Percentiles rank a stretch among this genome's conserved stretches.
Evolutionary conservation across 805 yeast species (phyloP).

Genomic region (Yarrowia phangngaensis): DNA sequence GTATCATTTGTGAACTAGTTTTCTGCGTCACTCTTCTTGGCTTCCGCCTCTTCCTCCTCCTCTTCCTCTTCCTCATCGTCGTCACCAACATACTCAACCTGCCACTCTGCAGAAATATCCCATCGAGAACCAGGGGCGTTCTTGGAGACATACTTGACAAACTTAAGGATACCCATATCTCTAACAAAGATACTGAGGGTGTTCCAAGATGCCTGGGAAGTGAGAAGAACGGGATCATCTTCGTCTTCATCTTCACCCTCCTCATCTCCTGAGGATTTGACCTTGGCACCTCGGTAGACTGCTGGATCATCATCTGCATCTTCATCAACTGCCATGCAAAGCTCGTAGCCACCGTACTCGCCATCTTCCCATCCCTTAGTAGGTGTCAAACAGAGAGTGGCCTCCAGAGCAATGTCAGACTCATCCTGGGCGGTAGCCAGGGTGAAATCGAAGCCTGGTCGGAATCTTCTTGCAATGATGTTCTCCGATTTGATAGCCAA

Average conservation of each 20-base stretch:
- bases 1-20: too few species aligned
- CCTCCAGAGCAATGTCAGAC: constrained; percentile 56
- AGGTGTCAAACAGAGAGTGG: constrained; percentile 79
- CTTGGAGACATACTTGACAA: constrained; percentile 85
- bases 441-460: constrained; percentile 94
- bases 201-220: constrained; percentile 82
- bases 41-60: not conserved
- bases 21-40: not conserved
- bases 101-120: constrained; percentile 84
- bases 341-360: constrained; percentile 92
- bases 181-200: constrained; percentile 69
- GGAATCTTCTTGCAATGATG: constrained; percentile 72
- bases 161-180: constrained; percentile 82
- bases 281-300: constrained; percentile 50
- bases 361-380: constrained; percentile 77
- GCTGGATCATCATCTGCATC: constrained; percentile 72
- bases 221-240: constrained; percentile 72
- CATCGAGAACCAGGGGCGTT: constrained; percentile 88
- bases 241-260: constrained; percentile 47
- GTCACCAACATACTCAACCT: constrained; percentile 50
- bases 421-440: constrained; percentile 60
- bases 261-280: constrained; percentile 53
- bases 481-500: constrained; percentile 59
- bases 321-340: constrained; percentile 62
- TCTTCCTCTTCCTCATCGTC: constrained; percentile 41